These are phyloP conservation scores for Suillus cothurnatus DNA, from an alignment of 768 basidiomycete genomes.

Conservation along the genomic window DNA sequence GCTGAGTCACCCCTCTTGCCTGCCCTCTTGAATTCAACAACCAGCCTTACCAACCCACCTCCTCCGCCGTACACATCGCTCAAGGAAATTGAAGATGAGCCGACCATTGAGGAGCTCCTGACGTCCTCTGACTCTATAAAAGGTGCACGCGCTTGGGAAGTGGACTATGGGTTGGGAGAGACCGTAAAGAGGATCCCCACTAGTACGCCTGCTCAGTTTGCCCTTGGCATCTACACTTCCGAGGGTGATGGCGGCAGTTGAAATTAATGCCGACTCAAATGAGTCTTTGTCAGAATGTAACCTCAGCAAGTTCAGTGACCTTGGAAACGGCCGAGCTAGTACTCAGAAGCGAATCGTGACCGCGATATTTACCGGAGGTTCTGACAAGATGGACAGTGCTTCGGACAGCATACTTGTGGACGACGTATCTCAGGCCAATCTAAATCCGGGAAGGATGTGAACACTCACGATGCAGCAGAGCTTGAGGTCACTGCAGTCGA, in stretches of 20 bases:
- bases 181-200: constrained; percentile 32
- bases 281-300: neutral
- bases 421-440: neutral
- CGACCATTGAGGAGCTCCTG: constrained; percentile 32
- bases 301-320: neutral
- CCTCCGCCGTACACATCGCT: constrained; percentile 14
- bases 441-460: neutral
- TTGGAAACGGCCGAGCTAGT: constrained; percentile 7
- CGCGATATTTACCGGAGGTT: constrained; percentile 30
- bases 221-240: neutral
- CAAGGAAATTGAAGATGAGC: constrained; percentile 22
- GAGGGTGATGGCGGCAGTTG: neutral
- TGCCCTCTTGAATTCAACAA: constrained; percentile 4
- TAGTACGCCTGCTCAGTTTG: neutral
- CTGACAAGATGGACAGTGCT: neutral
- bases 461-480: neutral
- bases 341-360: constrained; percentile 28
- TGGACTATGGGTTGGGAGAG: constrained; percentile 29
- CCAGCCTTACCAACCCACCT: constrained; percentile 6
- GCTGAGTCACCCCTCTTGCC: neutral
- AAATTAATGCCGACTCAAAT: neutral
- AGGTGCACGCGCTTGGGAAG: constrained; percentile 36
- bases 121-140: constrained; percentile 24
- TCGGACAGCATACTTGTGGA: neutral
- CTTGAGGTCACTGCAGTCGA: neutral